Base-by-base conservation (phyloP, 1,284 basidiomycete species). In the Clitocybe nebularis region DNA sequence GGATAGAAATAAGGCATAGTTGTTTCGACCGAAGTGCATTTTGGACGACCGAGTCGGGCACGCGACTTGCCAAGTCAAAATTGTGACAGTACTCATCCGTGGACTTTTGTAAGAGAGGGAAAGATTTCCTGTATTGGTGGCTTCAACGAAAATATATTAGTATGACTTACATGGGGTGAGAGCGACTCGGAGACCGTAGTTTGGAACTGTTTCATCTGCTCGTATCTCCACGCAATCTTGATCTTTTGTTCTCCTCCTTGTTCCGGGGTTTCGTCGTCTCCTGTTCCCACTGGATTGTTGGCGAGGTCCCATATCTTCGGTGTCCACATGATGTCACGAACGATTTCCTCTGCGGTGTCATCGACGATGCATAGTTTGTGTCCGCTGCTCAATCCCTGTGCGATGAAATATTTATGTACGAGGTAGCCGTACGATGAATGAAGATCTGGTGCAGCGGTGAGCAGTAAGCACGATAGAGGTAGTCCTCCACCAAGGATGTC, bases 211-310 rank as follows among this genome's bases (percentile, higher is more conserved):
- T 85, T 89, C 88, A 96, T 88, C 47, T 81, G 75, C 56, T 91
- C 89, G 62, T 99, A 99, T 56, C 95, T 75, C 90, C 95, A 99
- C 26, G 95, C 95, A 56, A 97, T 96, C 66, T 87, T 91, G 49
- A 92, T 81, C 53, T 74, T 77, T 25, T 63, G 53, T 25, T 57
- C 54, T 10, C 55, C 52, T 32, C 74, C 16, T 8, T 43, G 66
- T 41, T 64, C 58, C 44, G 48, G 34, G 28, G 60, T 63, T 46
- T 67, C 65, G 26, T 75, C 75, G 42, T 69, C 68, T 32, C 67
- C 71, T 32, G 66, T 65, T 26, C 60, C 66, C 24, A 30, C 35
- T 14, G 50, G 49, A 19, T 53, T 50, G 19, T 40, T 45, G 17
- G 70, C 67, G 17, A 56, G 57, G 20, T 38, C 43, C 40, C 22